Base-by-base conservation (phyloP, 2,329 filamentous ascomycete genomes). In the Botrytis cinerea region DNA sequence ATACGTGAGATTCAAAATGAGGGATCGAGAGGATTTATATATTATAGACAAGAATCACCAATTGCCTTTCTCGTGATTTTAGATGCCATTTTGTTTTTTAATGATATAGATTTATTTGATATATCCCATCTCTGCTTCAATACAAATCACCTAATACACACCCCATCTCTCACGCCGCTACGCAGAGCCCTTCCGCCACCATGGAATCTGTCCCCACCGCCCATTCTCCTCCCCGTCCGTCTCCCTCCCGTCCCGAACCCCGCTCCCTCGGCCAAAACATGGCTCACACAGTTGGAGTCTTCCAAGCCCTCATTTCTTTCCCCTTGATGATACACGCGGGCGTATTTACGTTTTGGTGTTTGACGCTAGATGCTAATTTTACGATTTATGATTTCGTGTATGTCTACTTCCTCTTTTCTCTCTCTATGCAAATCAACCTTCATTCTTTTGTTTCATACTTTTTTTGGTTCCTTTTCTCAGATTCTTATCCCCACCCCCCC, bases 181-280 rank as follows among this genome's bases (percentile, higher is more conserved):
- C 5, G 14, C 48, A 51, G 14, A 12, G 25, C 1, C 10, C 12
- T n/a, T n/a, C 48, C 10, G 1, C 7, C 51, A 28, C 14, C 12
- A 54, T 54, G 51, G 3, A n/a, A 14, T 54, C 51, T 8, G 1
- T 18, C 14, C 51, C 51, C 51, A 6, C 51, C 5, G 16, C 51
- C 14, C 51, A 28, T 18, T 54, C 51, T 28, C 51, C 51, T 28
- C n/a, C 51, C 46, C 20, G 7, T 8, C 8, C 20, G 7, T 6
- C 8, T 25, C 8, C 20, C 46, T 20, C 22, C n/a, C 51, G n/a
- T 28, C n/a, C 51, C 2, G 51, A 16, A 57, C 51, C 51, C 51
- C n/a, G n/a, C 51, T 28, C 51, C n/a, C 51, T 57, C n/a, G 51
- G 51, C 51, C 51, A 57, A 57, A 57, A 57, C 51, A 57, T 57